Conservation (phyloP, 192 early-diverging fungal genomes). For the Funneliformis mosseae region DNA sequence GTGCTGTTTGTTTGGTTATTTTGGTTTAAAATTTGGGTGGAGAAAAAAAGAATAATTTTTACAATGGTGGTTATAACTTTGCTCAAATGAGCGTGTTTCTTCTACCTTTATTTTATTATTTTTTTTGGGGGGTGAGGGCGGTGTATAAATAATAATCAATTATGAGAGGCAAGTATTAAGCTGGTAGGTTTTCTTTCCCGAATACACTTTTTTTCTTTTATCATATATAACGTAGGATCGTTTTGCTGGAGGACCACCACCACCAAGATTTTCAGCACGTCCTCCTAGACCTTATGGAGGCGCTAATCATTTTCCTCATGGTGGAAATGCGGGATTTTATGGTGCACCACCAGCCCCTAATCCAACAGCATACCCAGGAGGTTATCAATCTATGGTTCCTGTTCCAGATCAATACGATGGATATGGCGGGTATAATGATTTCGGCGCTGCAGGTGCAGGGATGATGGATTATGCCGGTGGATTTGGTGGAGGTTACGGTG, state of each 20-base stretch:
- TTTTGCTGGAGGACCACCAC: conserved; percentile 39
- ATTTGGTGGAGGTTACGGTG: conserved; percentile 25
- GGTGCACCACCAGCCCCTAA: neutral
- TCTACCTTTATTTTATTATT: conserved; percentile 8
- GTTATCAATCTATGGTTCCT: conserved; percentile 18
- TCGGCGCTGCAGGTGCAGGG: conserved; percentile 28
- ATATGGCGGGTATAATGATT: conserved; percentile 30
- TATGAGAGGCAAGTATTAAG: conserved; percentile 25
- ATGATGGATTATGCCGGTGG: conserved; percentile 38
- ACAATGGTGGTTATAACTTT: neutral
- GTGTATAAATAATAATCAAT: neutral
- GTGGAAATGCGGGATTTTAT: conserved; percentile 25
- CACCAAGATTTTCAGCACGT: conserved; percentile 30
- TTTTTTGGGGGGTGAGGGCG: neutral
- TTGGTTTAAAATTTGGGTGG: conserved; percentile 24
- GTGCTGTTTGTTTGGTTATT: conserved; percentile 35
- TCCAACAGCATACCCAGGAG: conserved; percentile 10
- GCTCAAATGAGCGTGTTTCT: neutral
- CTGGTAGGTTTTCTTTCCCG: conserved; percentile 35
- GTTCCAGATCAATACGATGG: conserved; percentile 35
- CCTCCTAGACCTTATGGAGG: conserved; percentile 27
- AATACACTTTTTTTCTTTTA: conserved; percentile 12
- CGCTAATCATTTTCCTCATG: conserved; percentile 13
- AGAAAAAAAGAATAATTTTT: conserved; percentile 8
- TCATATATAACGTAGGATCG: conserved; percentile 36